phyloP scores from a whole-genome alignment of 1,284 basidiomycete genomes.

The Ganoderma sp. region DNA sequence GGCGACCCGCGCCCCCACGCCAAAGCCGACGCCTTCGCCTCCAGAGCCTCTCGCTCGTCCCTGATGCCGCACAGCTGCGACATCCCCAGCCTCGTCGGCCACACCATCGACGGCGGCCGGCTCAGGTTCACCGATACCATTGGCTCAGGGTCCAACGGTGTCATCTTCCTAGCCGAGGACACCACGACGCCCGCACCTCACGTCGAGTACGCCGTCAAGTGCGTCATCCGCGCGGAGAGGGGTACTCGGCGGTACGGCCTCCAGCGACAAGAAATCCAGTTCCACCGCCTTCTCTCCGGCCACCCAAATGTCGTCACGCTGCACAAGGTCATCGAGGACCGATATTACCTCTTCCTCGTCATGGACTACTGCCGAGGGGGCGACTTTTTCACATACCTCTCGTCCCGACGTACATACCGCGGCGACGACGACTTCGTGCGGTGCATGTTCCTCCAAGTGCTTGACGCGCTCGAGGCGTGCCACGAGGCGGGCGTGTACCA shows the following conservation, averaged over 20 bases:
- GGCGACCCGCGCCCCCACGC: not conserved
- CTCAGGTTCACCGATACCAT: conserved; percentile 85
- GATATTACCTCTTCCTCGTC: conserved; percentile 65
- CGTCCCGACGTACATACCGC: conserved; percentile 28
- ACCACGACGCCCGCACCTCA: conserved; percentile 41
- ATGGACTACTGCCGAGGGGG: conserved; percentile 63
- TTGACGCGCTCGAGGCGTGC: conserved; percentile 68
- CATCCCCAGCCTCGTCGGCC: conserved; percentile 51
- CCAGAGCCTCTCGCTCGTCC: conserved; percentile 3
- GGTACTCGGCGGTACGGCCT: conserved; percentile 47
- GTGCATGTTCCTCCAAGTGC: conserved; percentile 60
- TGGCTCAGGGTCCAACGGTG: conserved; percentile 91
- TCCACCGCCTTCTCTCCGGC: conserved; percentile 55
- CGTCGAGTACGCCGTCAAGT: conserved; percentile 41
- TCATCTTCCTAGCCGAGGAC: conserved; percentile 89
- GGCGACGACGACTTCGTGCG: conserved; percentile 37
- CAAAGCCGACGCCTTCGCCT: not conserved
- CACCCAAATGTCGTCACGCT: conserved; percentile 63
- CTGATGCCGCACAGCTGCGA: conserved; percentile 28
- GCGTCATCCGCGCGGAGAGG: conserved; percentile 34
- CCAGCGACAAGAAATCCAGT: conserved; percentile 55
- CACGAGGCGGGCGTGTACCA: conserved; percentile 68
- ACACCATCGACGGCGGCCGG: conserved; percentile 74
- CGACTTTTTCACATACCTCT: conserved; percentile 39
- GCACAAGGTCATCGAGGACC: conserved; percentile 63